Evolutionary conservation across 2,329 filamentous ascomycete species (phyloP), one percentile per base, ranked within the genome.

Genomic region (Graphilbum fragrans): DNA sequence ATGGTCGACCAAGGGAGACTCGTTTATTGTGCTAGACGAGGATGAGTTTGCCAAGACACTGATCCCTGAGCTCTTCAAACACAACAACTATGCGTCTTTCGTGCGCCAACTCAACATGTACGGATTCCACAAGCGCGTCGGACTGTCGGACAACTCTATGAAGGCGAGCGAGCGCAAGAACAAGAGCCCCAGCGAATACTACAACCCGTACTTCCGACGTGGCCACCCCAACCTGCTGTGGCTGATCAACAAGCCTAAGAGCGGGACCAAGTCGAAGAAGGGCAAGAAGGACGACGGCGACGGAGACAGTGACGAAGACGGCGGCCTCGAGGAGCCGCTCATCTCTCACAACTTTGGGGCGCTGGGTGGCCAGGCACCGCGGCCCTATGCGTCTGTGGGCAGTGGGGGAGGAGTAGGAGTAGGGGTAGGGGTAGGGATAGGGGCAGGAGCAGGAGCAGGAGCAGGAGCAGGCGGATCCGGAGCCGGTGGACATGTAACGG

Each of bases 11-110:
- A 86, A 90, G 55, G 92, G 92, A 23, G 87, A 94, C 55, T 95
- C 90, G 0, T 98, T 98, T 62, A 84, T 96, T 43, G 90, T 98
- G 4, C 66, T 96, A 9, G 90, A 98, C 55, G 92, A 98, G 62
- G 92, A 98, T 55, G 90, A 94, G 63, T 98, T 98, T 57, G 95
- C 92, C 18, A 96, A 95, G 63, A 86, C 85, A 31, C 82, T 98
- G 52, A 84, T 98, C 20, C 92, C 92, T 1, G 94, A 96, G 60
- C 80, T 96, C 47, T 98, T 98, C 72, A 98, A 98, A 62, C 92
- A 98, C 65, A 94, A 90, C 71, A 95, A 95, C 59, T 95, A 95
- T 61, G 88, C 88, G 37, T 94, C 88, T 49, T 95, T 95, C 57
- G 88, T 95, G 42, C 81, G 88, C 29, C 88, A 95, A 58, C 71